Conservation (phyloP, 2,329 filamentous ascomycete species). For the Neofusicoccum cordaticola region DNA sequence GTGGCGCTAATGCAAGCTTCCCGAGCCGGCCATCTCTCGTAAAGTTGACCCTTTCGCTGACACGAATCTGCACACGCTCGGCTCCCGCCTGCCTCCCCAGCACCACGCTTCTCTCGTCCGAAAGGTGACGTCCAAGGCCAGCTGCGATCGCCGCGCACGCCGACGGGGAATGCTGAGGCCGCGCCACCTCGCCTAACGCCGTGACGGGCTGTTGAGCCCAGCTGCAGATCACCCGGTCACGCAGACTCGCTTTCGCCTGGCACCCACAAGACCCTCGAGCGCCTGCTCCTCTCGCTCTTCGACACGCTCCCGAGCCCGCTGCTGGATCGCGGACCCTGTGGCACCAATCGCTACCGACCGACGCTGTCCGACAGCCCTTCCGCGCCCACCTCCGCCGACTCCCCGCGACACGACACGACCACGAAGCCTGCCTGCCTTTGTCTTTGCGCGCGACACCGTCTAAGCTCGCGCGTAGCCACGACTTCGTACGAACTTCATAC, state of each 20-base stretch:
- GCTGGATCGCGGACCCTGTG: not conserved
- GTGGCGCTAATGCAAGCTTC: constrained; percentile 13
- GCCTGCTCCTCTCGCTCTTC: not conserved
- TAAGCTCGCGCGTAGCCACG: not conserved
- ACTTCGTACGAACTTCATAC: not conserved
- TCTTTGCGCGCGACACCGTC: not conserved
- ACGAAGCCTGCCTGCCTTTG: not conserved
- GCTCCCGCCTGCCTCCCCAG: not conserved
- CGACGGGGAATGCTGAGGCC: constrained; percentile 8
- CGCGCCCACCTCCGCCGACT: not conserved
- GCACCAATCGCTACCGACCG: not conserved
- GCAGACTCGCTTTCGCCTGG: constrained; percentile 10
- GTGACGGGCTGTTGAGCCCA: constrained; percentile 17
- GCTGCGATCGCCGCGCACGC: constrained; percentile 11
- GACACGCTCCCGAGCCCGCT: not conserved
- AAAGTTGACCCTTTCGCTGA: constrained; percentile 15
- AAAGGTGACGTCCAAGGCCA: not conserved
- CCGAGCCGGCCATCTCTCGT: constrained; percentile 12
- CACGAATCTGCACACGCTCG: not conserved
- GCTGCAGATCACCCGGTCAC: constrained; percentile 15
- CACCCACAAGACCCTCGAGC: not conserved
- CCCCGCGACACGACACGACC: not conserved
- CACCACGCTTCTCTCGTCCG: not conserved
- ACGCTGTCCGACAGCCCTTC: not conserved
- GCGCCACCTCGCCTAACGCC: constrained; percentile 17